Base-by-base conservation (phyloP, 257 asterid species). In the Solanum medicagineum region DNA sequence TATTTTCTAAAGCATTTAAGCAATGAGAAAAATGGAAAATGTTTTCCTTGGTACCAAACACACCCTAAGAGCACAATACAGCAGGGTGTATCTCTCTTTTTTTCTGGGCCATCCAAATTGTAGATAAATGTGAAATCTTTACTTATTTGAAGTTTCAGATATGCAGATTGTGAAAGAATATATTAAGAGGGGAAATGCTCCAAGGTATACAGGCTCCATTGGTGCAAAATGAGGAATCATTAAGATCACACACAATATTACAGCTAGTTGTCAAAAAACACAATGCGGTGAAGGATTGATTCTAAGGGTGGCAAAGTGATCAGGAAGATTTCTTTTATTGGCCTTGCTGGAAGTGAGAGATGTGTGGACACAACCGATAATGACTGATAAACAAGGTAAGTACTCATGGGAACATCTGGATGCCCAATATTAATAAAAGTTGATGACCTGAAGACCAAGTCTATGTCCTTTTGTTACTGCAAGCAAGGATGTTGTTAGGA, bases 331-430 rank as follows among this genome's bases (percentile, higher is more conserved):
- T 97, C 99, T 87, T 97, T 95, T 86, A 95, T 97, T 90, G 99
- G 95, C 91, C 98, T 97, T 88, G 98, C 99, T 85, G 98, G 99
- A 70, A 97, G 99, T 84, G 99, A 95, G 89, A 94, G 99, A 89
- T 98, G 99, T 86, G 99, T 98, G 42, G 99, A 97, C 90, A 97
- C 99, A 13, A 97, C 99, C 55, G 99, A 97, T 90, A 97, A 95
- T 89, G 98, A 95, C 88, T 92, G 98, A 80, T 98, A 97, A 90
- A 97, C 99, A 75, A 88, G 99, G 99, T 95, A 91, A 83, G 53
- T 49, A 26, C 26, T 88, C 19, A 44, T 84, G 88, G 86, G 36
- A 45, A 59, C 88, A 88, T 20, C 63, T 29, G 15, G 26, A 54
- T 49, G 54, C 40, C n/a, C 9, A 44, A 15, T 47, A 47, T 54